Conservation (phyloP, 768 basidiomycete genomes). For the Basidioascus undulatus region DNA sequence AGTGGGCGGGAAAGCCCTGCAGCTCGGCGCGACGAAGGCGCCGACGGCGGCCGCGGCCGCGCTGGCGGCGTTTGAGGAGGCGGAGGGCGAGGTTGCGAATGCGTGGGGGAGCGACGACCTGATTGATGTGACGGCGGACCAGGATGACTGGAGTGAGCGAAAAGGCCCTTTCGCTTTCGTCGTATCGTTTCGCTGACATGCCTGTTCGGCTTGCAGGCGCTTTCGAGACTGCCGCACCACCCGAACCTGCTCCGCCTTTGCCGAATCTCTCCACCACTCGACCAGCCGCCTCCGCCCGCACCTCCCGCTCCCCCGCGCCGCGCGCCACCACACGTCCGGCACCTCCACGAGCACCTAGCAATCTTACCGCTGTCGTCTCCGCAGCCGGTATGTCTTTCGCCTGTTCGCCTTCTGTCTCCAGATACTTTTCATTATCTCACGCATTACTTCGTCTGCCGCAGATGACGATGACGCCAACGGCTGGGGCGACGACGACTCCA, state of each 20-base stretch:
- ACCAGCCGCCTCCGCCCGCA: constrained; percentile 7
- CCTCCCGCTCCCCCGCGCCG: constrained; percentile 5
- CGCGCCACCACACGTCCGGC: too few relatives aligned
- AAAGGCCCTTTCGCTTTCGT: not conserved
- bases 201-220: constrained; percentile 25
- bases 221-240: constrained; percentile 42
- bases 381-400: too few relatives aligned
- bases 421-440: too few relatives aligned
- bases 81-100: constrained; percentile 29
- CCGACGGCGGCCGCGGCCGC: constrained; percentile 19
- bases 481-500: constrained; percentile 11
- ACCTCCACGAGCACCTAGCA: too few relatives aligned
- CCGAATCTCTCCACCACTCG: constrained; percentile 8
- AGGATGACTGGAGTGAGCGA: constrained; percentile 75
- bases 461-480: constrained; percentile 1
- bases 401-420: too few relatives aligned
- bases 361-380: too few relatives aligned
- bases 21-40: constrained; percentile 36
- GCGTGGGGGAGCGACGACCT: constrained; percentile 46
- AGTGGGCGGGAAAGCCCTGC: constrained; percentile 31
- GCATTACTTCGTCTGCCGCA: not conserved
- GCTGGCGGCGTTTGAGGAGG: constrained; percentile 20
- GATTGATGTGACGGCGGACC: constrained; percentile 81
- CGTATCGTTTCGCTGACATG: not conserved
- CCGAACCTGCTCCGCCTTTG: not conserved